Evolutionary conservation across 2,329 filamentous ascomycete genomes (phyloP), one percentile per base, ranked within the genome.

Genomic region (Penicillium expansum): DNA sequence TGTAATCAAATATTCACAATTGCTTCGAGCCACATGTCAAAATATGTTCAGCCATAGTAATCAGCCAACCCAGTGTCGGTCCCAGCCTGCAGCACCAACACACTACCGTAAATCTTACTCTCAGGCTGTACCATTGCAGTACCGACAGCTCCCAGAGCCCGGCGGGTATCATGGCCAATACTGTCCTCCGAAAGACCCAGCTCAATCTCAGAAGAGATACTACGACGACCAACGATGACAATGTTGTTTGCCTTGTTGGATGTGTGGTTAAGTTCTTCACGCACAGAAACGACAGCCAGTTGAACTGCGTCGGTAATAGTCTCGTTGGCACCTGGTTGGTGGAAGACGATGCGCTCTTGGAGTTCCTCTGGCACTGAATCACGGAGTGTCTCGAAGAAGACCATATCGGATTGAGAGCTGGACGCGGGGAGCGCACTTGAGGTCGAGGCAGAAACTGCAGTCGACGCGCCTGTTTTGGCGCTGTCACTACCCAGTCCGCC

Each of bases 191-290:
- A 57, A 49, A 66, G 24, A 16, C 45, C 47, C 52, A 47, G 32
- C 24, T 47, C 27, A n/a, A 52, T 49, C 35, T 62, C 35, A 20
- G 62, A 43, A 2, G 62, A 39, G 50, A 60, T 59, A 51, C 66
- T 59, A 27, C 77, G 71, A 39, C 87, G 79, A 0, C 88, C 89
- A 13, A 91, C 75, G 1, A 92, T 79, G 16, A 92, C 78, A 22
- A 92, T 76, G 67, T 91, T 88, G 2, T 89, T 89, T 0, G 86
- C 85, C 63, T 90, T 91, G 67, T 79, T 82, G 0, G 82, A 78
- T 18, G 81, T 80, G 57, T 83, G 82, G 0, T 83, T 84, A 2
- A 91, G 79, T 51, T 87, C 85, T 29, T 79, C 72, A 50, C 80
- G 79, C 0, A 87, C 87, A 5, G 80, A 73, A 6, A 79, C 75